These are phyloP conservation scores for Henckelia pumila DNA, from an alignment of 257 asterid species.

Conservation along the genomic window DNA sequence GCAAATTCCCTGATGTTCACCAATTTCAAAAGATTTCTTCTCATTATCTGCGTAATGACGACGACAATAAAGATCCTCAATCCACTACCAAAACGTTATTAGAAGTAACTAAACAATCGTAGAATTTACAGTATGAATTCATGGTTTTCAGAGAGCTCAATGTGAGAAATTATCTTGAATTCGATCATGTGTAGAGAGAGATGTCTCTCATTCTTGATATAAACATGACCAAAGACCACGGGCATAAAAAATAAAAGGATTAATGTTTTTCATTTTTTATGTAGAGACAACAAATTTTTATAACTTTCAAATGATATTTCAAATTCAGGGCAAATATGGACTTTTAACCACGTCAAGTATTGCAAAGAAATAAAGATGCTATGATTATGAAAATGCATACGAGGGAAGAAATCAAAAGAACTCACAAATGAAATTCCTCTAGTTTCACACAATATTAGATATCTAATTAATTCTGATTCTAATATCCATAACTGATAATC, in stretches of 20 bases:
- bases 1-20: conserved; percentile 88
- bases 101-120: background rate
- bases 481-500: conserved; percentile 1
- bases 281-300: background rate
- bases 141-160: conserved; percentile 1
- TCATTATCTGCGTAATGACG: conserved; percentile 69
- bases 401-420: background rate
- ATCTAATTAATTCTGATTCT: background rate
- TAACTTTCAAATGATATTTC: background rate
- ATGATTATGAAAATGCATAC: background rate
- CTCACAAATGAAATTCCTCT: background rate
- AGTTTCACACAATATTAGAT: background rate
- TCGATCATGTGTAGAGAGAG: conserved; percentile 1
- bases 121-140: background rate
- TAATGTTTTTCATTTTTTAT: too few species aligned
- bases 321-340: too few species aligned
- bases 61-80: conserved; percentile 1
- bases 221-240: conserved; percentile 4
- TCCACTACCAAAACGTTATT: conserved; percentile 3
- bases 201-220: background rate
- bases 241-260: background rate
- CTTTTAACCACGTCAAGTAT: background rate
- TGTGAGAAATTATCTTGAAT: conserved; percentile 7
- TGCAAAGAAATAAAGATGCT: conserved; percentile 1
- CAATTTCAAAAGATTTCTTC: conserved; percentile 82